Evolutionary conservation across 345 rosid genomes (phyloP), one percentile per base, ranked within the genome.

Genomic region (Aquilaria malaccensis): DNA sequence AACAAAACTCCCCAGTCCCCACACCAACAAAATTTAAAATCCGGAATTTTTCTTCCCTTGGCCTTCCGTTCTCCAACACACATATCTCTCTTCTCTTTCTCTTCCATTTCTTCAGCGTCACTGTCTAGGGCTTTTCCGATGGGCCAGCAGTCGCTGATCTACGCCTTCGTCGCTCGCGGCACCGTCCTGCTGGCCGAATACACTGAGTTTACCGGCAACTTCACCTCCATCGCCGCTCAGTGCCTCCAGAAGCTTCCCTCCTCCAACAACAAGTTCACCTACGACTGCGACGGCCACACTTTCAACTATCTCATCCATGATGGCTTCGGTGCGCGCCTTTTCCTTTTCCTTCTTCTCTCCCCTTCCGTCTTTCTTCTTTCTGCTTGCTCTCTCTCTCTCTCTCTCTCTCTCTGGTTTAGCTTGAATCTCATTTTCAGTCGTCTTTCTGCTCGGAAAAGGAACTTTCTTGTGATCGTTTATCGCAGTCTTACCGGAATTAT

Each of bases 271-370:
- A 83, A 80, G 77, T 83, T 83, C 71, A 83, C 88, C 13, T 83
- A 83, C 80, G 78, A 70, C 74, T 83, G 88, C 80, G 85, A 78
- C 47, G 85, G 80, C 10, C 88, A 83, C 68, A 83, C 88, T 67
- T 80, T 83, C 67, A 83, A 83, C 69, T 83, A 74, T 70, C 88
- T 78, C 77, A 83, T 78, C 11, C 83, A 83, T 58, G 63, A 67
- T 58, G 88, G 85, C 78, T 81, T 71, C 67, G 73, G 83, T 78
- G 57, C 57, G 33, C 52, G n/a, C 30, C 33, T 51, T 33, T 30
- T 22, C 37, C 29, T 10, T 0, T 7, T 43, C 6, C 31, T 43
- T 9, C 48, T 60, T 46, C n/a, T 5, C 45, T 46, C 56, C 29
- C 37, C 7, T 14, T 10, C 22, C n/a, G 45, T 50, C 45, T 9